Conservation (phyloP, 2,329 filamentous ascomycete genomes). For the Colletotrichum sp. region DNA sequence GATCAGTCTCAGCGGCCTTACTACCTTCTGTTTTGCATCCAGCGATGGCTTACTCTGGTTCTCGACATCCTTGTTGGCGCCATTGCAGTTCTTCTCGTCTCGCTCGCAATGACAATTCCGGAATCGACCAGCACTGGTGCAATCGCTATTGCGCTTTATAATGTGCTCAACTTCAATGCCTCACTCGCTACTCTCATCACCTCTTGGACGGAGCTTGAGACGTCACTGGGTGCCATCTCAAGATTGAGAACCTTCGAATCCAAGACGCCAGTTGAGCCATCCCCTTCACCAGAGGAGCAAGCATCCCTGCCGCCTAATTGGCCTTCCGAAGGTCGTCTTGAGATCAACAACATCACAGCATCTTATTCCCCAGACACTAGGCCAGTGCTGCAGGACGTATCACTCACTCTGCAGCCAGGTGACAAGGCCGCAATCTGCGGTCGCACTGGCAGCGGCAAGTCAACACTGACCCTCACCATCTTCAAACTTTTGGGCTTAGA, state of each 20-base stretch:
- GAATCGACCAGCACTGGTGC: slow-evolving; percentile 14
- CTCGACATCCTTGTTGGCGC: slow-evolving; percentile 42
- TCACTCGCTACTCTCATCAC: slow-evolving; percentile 25
- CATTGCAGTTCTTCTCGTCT: slow-evolving; percentile 24
- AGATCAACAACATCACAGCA: slow-evolving; percentile 17
- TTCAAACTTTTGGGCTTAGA: slow-evolving; percentile 29
- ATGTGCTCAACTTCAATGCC: slow-evolving; percentile 33
- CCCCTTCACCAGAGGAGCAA: background rate
- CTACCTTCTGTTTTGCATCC: slow-evolving; percentile 51
- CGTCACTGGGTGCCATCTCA: slow-evolving; percentile 27
- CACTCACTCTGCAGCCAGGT: slow-evolving; percentile 18
- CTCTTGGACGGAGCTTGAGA: slow-evolving; percentile 26
- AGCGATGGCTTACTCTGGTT: slow-evolving; percentile 53
- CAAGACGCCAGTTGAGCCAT: slow-evolving; percentile 15
- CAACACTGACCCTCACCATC: slow-evolving; percentile 22
- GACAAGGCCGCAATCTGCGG: slow-evolving; percentile 29
- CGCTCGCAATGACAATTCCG: background rate
- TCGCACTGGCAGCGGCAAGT: slow-evolving; percentile 26
- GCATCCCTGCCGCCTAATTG: slow-evolving; percentile 18
- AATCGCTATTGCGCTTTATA: slow-evolving; percentile 33
- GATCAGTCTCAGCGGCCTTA: slow-evolving; percentile 31
- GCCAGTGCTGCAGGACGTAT: slow-evolving; percentile 19
- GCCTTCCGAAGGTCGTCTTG: slow-evolving; percentile 22
- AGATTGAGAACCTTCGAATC: slow-evolving; percentile 23
- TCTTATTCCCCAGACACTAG: background rate